Evolutionary conservation across 768 basidiomycete genomes (phyloP).

Genomic region (Floccularia luteovirens): DNA sequence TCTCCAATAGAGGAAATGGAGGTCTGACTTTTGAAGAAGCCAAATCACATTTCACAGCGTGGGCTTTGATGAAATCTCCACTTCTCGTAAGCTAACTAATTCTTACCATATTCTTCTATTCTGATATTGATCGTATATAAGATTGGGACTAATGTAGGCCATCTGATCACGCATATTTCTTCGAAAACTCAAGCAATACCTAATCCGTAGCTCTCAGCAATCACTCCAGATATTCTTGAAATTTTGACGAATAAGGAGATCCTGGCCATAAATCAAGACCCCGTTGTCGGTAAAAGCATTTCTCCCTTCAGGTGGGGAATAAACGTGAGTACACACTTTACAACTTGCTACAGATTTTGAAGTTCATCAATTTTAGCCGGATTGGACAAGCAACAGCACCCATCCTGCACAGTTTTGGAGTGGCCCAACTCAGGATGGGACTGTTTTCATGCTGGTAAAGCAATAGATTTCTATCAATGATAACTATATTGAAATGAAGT

Average conservation of each 20-base stretch:
- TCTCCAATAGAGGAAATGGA: constrained; percentile 48
- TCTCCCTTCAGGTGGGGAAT: constrained; percentile 66
- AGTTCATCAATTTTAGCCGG: constrained; percentile 15
- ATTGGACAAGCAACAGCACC: constrained; percentile 29
- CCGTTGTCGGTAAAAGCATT: constrained; percentile 50
- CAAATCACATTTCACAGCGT: constrained; percentile 67
- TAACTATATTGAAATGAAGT: neutral
- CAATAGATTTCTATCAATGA: neutral
- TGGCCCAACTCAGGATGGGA: constrained; percentile 50
- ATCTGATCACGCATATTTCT: neutral
- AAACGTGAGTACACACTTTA: constrained; percentile 32
- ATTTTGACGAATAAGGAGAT: constrained; percentile 60
- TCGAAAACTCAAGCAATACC: neutral
- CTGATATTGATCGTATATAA: constrained; percentile 7
- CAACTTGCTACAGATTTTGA: neutral
- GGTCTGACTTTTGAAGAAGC: constrained; percentile 51
- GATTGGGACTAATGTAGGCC: constrained; percentile 48
- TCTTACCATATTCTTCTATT: neutral
- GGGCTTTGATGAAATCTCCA: constrained; percentile 63
- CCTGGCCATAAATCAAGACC: constrained; percentile 63
- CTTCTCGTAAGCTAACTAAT: constrained; percentile 28
- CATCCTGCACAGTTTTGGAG: constrained; percentile 64
- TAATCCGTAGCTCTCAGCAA: constrained; percentile 34
- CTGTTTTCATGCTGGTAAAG: constrained; percentile 56
- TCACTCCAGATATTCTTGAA: constrained; percentile 40